Conservation (phyloP, 2,329 filamentous ascomycete genomes). For the Macrophomina tecta region DNA sequence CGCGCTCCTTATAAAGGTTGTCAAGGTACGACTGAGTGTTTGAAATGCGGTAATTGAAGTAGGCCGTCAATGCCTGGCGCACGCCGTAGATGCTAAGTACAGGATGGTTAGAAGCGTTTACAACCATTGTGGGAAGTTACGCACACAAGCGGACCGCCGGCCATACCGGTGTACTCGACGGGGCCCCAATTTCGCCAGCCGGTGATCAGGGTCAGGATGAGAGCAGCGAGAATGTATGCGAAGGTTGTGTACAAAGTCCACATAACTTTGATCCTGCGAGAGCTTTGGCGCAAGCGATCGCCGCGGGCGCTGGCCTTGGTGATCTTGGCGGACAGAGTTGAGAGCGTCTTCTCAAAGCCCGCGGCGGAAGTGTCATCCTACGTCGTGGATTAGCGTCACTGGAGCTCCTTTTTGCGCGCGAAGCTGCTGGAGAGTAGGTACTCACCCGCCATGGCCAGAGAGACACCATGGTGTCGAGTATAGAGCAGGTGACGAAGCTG, state of each 20-base stretch:
- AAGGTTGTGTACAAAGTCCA: slow-evolving; percentile 91
- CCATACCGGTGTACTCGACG: slow-evolving; percentile 78
- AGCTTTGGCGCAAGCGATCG: slow-evolving; percentile 72
- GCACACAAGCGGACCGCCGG: slow-evolving; percentile 79
- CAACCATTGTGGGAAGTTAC: slow-evolving; percentile 36
- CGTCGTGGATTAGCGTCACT: slow-evolving; percentile 26
- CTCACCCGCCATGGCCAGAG: slow-evolving; percentile 85
- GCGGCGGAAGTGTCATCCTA: slow-evolving; percentile 84
- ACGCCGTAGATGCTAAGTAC: slow-evolving; percentile 75
- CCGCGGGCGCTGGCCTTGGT: slow-evolving; percentile 73
- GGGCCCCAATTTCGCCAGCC: slow-evolving; percentile 80
- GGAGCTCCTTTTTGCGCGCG: slow-evolving; percentile 9
- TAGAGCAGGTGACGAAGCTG: neutral
- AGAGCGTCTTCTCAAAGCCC: slow-evolving; percentile 90
- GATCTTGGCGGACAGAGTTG: slow-evolving; percentile 82
- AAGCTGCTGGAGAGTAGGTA: slow-evolving; percentile 23
- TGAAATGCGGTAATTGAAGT: slow-evolving; percentile 83
- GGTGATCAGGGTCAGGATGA: slow-evolving; percentile 83
- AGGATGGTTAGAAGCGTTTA: slow-evolving; percentile 32
- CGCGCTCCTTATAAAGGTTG: slow-evolving; percentile 76
- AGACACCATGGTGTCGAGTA: slow-evolving; percentile 70
- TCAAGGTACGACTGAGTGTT: slow-evolving; percentile 73
- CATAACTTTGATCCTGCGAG: slow-evolving; percentile 80
- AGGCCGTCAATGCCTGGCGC: slow-evolving; percentile 68
- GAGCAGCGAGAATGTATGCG: slow-evolving; percentile 83